A percentile compares a stretch with the other conserved stretches of the same genome.
Conservation (phyloP, 2,329 filamentous ascomycete species). For the Hymenoscyphus fraxineus region DNA sequence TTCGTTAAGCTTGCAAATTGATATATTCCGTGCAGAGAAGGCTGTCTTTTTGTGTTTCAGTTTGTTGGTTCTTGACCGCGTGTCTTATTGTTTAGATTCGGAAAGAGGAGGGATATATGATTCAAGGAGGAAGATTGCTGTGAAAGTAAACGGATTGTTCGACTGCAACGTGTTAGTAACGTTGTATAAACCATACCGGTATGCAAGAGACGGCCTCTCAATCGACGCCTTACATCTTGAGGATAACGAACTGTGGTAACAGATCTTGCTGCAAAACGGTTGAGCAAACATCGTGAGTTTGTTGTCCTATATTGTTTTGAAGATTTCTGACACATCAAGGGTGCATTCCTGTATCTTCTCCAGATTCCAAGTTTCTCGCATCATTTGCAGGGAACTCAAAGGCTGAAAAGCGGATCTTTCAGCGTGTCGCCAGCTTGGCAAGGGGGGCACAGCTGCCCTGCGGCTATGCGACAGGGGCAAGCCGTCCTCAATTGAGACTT, state of each 20-base stretch:
- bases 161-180: not conserved
- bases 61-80: not conserved
- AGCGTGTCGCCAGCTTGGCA: not conserved
- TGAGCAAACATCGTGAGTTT: not conserved
- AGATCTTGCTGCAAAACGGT: not conserved
- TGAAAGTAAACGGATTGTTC: not conserved
- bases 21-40: not conserved
- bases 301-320: not conserved
- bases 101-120: not conserved
- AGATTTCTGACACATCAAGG: not conserved
- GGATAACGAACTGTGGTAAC: not conserved
- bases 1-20: not conserved
- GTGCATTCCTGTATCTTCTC: not conserved
- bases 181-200: not conserved
- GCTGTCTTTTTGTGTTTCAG: not conserved
- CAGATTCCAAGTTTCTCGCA: constrained; percentile 2
- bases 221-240: not conserved
- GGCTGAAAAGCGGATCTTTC: not conserved
- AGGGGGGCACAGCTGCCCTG: not conserved
- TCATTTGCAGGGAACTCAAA: not conserved
- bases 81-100: not conserved
- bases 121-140: not conserved
- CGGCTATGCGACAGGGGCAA: not conserved
- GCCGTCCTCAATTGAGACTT: not conserved
- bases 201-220: not conserved